phyloP scores from a whole-genome alignment of 2,329 filamentous ascomycete species.

The Penicillium sclerotigenum region DNA sequence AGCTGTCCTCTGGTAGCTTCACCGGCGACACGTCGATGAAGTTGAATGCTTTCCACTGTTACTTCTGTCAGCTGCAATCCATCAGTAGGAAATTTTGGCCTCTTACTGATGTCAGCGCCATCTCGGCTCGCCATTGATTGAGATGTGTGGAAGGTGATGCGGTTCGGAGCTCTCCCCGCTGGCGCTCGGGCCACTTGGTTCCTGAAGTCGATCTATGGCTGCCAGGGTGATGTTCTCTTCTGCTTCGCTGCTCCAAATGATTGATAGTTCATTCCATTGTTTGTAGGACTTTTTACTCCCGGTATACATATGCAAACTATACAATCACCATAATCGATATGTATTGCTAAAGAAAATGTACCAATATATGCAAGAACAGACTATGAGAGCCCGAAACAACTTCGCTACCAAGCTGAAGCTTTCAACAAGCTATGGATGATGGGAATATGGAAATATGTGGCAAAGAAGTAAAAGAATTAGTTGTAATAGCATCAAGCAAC shows the following conservation, averaged over 20 bases:
- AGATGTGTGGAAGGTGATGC: slow-evolving; percentile 18
- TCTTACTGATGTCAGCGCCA: slow-evolving; percentile 45
- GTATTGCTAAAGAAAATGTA: neutral
- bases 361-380: neutral
- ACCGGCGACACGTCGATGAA: slow-evolving; percentile 96
- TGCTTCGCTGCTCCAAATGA: neutral
- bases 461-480: neutral
- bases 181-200: slow-evolving; percentile 18
- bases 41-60: slow-evolving; percentile 96
- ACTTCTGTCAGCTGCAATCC: neutral
- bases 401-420: neutral
- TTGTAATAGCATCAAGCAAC: neutral
- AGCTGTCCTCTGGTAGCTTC: slow-evolving; percentile 73
- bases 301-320: neutral
- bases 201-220: slow-evolving; percentile 6
- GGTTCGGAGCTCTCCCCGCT: slow-evolving; percentile 22
- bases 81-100: neutral
- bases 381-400: neutral
- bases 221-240: neutral
- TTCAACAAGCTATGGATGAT: neutral
- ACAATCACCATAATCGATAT: neutral
- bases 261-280: neutral
- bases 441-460: neutral
- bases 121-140: slow-evolving; percentile 37
- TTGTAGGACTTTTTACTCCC: neutral